Base-by-base conservation (phyloP, 2,329 filamentous ascomycete species). In the Calonectria multiphialidica region DNA sequence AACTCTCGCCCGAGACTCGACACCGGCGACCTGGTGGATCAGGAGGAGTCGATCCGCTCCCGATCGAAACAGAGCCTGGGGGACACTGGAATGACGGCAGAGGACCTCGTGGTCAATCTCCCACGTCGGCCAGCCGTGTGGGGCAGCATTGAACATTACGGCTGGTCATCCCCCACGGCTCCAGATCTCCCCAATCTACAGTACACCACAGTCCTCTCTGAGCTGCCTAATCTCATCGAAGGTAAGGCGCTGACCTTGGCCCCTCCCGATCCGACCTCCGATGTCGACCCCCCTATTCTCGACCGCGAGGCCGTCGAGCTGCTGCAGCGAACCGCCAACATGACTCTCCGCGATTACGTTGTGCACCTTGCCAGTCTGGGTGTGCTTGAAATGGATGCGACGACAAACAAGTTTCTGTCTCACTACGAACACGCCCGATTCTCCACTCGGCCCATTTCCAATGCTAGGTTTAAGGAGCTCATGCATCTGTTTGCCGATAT, bases 241-340 rank as follows among this genome's bases (percentile, higher is more conserved):
- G 96, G 95, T 12, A 96, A 96, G 82, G 96, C 95, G 1, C 91
- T 98, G n/a, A 95, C 94, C 0, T 89, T 98, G 44, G 95, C 94
- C 0, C 95, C 93, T 35, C 86, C 87, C 0, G 87, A 85, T 74
- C 85, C 82, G 42, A 82, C 79, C 40, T 86, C 85, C 21, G 78
- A 79, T 42, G 78, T 80, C 21, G 82, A 83, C 3, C 83, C 84
- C 10, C 85, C 84, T 18, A 80, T 88, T 25, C 89, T 94, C 2
- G 93, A 96, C 77, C 87, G 90, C 13, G 89, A 92, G 37, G 91
- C 94, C 1, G 90, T 96, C 8, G 90, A 90, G 5, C 83, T 96
- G 15, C 88, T 98, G 7, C 93, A 94, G 79, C 88, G 95, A 66
- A 90, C 92, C 2, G 86, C 88, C 2, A 88, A 89, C 53, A 94